Base-by-base conservation (phyloP, 495 filamentous ascomycete species). In the Penicillium argentinense region DNA sequence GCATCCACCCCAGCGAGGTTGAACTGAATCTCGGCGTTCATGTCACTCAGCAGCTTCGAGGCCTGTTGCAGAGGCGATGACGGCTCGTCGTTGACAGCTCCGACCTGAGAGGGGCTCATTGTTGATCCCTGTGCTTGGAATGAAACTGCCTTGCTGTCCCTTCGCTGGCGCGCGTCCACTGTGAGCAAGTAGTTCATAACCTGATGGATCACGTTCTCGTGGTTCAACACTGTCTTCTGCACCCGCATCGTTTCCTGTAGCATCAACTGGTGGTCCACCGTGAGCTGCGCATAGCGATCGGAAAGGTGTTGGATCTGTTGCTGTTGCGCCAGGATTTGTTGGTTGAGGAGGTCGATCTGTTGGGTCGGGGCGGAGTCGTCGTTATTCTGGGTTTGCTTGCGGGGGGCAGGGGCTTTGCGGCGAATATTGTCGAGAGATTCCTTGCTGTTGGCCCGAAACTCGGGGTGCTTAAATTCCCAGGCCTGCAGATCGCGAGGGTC, bases 401-500 rank as follows among this genome's bases (percentile, higher is more conserved):
- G 79, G 11, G 92, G 88, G 2, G 91, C 91, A 3, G 93, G 93
- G 4, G 95, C 95, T 69, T 98, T 98, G 45, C 93, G 81, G 61
- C 90, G 82, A 59, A 98, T 98, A 62, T 96, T 97, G 57, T 98
- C 93, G 12, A 98, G 78, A 24, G 91, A 91, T 53, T 97, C 95
- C 68, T 95, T 96, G 66, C 90, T 91, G 68, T 97, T 91, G 38
- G 85, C 83, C 52, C 91, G 86, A 71, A 98, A 98, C 60, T 97
- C 92, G 19, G 92, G 93, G 63, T 97, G 93, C 65, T 91, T 93
- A 63, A 98, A 98, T 66, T 98, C 95, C 91, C 91, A 97, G 9
- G 90, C 89, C 89, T 95, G 45, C 28, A 11, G 7, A 34, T 25
- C 37, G 30, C 29, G 21, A 28, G 41, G n/a, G n/a, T n/a, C n/a